phyloP scores from a whole-genome alignment of 2,329 filamentous ascomycete genomes.

The Neopestalotiopsis rosae region DNA sequence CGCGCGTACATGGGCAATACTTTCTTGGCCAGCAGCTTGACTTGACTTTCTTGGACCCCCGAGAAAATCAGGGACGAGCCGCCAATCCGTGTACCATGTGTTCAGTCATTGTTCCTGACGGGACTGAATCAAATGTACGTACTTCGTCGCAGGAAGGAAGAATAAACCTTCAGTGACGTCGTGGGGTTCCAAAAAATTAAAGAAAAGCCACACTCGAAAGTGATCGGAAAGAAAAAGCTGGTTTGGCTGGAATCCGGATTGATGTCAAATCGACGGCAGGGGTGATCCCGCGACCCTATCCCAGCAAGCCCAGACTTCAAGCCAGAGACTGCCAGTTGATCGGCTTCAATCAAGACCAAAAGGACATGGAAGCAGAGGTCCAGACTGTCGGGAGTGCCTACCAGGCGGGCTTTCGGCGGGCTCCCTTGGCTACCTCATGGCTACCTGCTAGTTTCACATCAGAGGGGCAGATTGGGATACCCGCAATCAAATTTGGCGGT shows the following conservation, averaged over 20 bases:
- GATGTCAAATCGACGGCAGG: conserved; percentile 8
- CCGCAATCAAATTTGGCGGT: not conserved
- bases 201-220: not conserved
- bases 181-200: conserved; percentile 4
- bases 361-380: not conserved
- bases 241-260: conserved; percentile 4
- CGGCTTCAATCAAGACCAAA: too few relatives aligned
- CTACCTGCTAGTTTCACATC: conserved; percentile 7
- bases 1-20: not conserved
- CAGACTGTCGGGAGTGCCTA: conserved; percentile 12
- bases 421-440: too few relatives aligned
- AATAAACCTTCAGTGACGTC: not conserved
- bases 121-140: not conserved
- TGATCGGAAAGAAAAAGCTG: not conserved
- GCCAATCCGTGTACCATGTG: not conserved
- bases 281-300: not conserved
- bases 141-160: not conserved
- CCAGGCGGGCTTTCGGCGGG: too few relatives aligned
- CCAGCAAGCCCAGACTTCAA: too few relatives aligned
- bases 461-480: conserved; percentile 13
- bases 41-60: not conserved
- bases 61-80: not conserved
- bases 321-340: too few relatives aligned
- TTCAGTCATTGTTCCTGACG: not conserved
- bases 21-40: too few relatives aligned